phyloP scores from a whole-genome alignment of 2,329 filamentous ascomycete genomes.

The Fusarium domesticum region DNA sequence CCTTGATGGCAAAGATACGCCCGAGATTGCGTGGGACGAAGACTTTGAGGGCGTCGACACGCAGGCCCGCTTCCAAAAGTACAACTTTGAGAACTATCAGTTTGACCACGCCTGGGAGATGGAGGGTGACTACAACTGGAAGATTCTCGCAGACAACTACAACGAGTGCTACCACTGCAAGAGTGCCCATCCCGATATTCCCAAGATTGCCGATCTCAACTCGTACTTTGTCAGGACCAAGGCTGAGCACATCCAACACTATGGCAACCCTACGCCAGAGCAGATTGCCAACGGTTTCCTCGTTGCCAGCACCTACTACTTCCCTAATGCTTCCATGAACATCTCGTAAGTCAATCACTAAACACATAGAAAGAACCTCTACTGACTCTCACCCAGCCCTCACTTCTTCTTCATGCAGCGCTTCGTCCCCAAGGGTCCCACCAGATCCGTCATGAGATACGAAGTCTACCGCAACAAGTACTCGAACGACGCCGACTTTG shows the following conservation, averaged over 20 bases:
- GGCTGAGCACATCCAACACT: constrained; percentile 49
- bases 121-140: constrained; percentile 59
- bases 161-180: constrained; percentile 66
- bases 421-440: constrained; percentile 54
- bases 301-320: constrained; percentile 48
- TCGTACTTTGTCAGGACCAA: constrained; percentile 52
- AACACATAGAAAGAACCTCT: too few relatives aligned
- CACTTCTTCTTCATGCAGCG: constrained; percentile 64
- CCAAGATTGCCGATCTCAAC: constrained; percentile 54
- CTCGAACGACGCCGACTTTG: constrained; percentile 57
- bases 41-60: constrained; percentile 49
- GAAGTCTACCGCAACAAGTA: constrained; percentile 62
- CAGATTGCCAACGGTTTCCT: constrained; percentile 47
- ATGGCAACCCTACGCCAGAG: constrained; percentile 44
- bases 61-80: constrained; percentile 43
- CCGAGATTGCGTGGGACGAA: constrained; percentile 49
- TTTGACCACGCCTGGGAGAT: constrained; percentile 59
- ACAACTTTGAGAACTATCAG: constrained; percentile 51
- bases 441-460: constrained; percentile 55
- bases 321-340: constrained; percentile 50
- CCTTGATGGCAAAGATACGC: constrained; percentile 45
- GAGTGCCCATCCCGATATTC: constrained; percentile 56
- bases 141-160: constrained; percentile 61
- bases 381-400: too few relatives aligned
- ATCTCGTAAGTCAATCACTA: constrained; percentile 43